phyloP scores from a whole-genome alignment of 1,284 basidiomycete species.

The Xerocomus minutiporus region DNA sequence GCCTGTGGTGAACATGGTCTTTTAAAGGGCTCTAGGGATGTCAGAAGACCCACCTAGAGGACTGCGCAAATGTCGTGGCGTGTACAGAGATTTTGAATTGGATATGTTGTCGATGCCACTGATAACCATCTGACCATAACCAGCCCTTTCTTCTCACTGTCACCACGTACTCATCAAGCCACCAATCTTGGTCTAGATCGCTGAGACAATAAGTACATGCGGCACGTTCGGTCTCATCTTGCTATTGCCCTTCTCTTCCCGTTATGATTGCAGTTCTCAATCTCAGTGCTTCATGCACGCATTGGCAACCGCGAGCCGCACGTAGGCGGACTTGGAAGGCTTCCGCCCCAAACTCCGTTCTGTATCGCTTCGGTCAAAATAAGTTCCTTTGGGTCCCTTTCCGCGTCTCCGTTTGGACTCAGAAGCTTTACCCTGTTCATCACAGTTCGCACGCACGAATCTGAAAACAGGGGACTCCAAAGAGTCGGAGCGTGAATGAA shows the following conservation, averaged over 20 bases:
- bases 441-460: constrained; percentile 3
- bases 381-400: constrained; percentile 68
- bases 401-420: constrained; percentile 31
- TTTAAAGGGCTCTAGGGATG: constrained; percentile 6
- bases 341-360: constrained; percentile 71
- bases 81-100: constrained; percentile 6
- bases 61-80: background rate
- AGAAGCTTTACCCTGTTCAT: constrained; percentile 56
- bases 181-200: background rate
- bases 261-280: constrained; percentile 52
- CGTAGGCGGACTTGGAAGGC: constrained; percentile 46
- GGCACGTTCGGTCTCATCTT: too few species aligned
- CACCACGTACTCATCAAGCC: constrained; percentile 2
- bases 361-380: constrained; percentile 72
- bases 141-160: constrained; percentile 10
- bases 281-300: constrained; percentile 67
- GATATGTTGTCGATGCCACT: background rate
- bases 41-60: background rate
- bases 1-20: background rate
- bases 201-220: background rate
- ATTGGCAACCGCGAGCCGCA: constrained; percentile 64
- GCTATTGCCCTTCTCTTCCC: background rate
- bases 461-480: constrained; percentile 1
- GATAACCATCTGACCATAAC: constrained; percentile 9
- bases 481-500: constrained; percentile 11